Base-by-base conservation (phyloP, 2,329 filamentous ascomycete genomes). In the Cytospora leucostoma region DNA sequence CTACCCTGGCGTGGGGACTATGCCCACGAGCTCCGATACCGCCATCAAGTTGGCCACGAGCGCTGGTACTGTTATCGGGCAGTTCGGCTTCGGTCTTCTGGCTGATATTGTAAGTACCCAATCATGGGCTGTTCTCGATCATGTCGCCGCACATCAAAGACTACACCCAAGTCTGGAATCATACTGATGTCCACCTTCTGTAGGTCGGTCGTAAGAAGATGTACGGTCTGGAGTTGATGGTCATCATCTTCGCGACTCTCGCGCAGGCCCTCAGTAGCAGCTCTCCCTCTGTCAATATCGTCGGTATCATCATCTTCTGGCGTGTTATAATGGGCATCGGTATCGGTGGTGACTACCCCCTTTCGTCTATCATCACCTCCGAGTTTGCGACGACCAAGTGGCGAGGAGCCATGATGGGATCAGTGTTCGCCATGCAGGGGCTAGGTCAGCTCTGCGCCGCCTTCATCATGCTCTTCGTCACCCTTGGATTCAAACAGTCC, bases 361-460 rank as follows among this genome's bases (percentile, higher is more conserved):
- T 96, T 10, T 92, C 88, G 55, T 90, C 88, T 27, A 90, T 94
- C 68, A 95, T 95, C 70, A 94, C 91, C 7, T 92, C 91, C 6
- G 91, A 95, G 80, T 95, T 95, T 71, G 90, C 91, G 12, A 93
- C 89, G 4, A 94, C 91, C 59, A 92, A 89, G 76, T 93, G 90
- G 87, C 81, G 91, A 75, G 91, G 91, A 68, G 90, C 90, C 67
- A 95, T 95, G 88, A 93, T 96, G 88, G 90, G 86, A 38, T 83
- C 90, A 17, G 91, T 95, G 60, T 95, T 95, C 71, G 90, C 91
- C 68, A 94, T 93, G 90, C 91, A 96, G 74, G 91, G 91, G 67
- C 83, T 95, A 58, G 91, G 92, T 21, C 91, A 95, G 75, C 87
- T 95, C 61, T 81, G 80, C 33, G 91, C 89, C 56, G 90, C 90